A percentile compares a stretch with the other conserved stretches of the same genome.
Conservation (phyloP, 2,329 filamentous ascomycete species). For the Verticillium nubilum region DNA sequence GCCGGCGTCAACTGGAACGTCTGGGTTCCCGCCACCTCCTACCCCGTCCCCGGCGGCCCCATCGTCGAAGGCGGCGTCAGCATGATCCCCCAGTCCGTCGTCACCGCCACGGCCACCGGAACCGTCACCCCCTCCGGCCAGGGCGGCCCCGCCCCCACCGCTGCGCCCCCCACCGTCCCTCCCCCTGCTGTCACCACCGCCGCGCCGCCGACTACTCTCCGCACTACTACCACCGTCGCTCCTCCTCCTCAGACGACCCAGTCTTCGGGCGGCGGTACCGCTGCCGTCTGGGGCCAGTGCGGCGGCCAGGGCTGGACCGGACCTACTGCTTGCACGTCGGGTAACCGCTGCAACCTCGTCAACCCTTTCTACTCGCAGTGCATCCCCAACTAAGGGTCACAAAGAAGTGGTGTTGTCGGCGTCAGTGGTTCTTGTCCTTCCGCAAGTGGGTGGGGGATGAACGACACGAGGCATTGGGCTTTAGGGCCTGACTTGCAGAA, state of each 20-base stretch:
- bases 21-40: constrained; percentile 29
- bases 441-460: too few relatives aligned
- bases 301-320: constrained; percentile 30
- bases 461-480: background rate
- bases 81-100: constrained; percentile 12
- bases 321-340: constrained; percentile 26
- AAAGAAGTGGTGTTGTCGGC: background rate
- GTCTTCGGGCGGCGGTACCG: constrained; percentile 10
- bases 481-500: background rate
- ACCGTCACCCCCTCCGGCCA: constrained; percentile 10
- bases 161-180: background rate
- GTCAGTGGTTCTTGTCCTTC: too few relatives aligned
- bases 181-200: background rate
- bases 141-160: constrained; percentile 1
- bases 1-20: constrained; percentile 50
- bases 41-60: constrained; percentile 19
- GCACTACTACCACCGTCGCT: background rate
- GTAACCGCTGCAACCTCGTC: constrained; percentile 27
- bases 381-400: constrained; percentile 10
- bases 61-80: constrained; percentile 20
- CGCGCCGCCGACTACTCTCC: constrained; percentile 1
- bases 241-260: background rate
- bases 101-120: constrained; percentile 12
- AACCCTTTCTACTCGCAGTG: constrained; percentile 38
- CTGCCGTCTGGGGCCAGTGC: constrained; percentile 29